Base-by-base conservation (phyloP, 257 asterid genomes). In the Scutellaria minor region DNA sequence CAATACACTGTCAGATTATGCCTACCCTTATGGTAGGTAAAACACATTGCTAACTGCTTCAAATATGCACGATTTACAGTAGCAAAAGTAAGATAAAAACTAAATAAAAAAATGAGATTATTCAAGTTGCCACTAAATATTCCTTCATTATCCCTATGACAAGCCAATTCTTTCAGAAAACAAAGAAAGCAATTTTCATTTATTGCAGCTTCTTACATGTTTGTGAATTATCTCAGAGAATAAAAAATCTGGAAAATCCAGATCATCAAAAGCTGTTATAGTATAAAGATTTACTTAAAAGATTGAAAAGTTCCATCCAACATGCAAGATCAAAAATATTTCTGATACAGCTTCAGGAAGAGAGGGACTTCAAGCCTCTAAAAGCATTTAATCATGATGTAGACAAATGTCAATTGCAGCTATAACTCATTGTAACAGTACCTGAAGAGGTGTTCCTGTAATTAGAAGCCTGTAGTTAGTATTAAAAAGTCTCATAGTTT, bases 401-500 rank as follows among this genome's bases (percentile, higher is more conserved):
- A 47, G 41, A 56, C 41, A 55, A 63, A 56, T 31, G 22, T 42
- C 12, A 24, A 59, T 63, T 15, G 58, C 48, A 66, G 18, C 57
- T 27, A 66, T 47, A 46, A 57, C 48, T 35, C 20, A 71, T 39
- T 73, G 51, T 6, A 55, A 45, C 60, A 61, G 66, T 76, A 92
- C 98, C 97, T 95, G 99, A 75, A 95, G 98, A 11, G 99, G 99
- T 4, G 99, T 95, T 78, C 99, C 98, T 9, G 99, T 95, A 73
- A 95, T 95, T 57, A 95, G 88, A 80, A 95, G 95, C 60, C 99
- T 90, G 64, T 86, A 95, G 79, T 95, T 95, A 50, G 99, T 89
- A 72, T 72, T 95, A 79, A 86, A 95, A 37, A 87, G 90, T 70
- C 99, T 87, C 99, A 95, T 95, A 15, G 98, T 95, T 67, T 95